A percentile compares a stretch with the other conserved stretches of the same genome.
These are phyloP conservation scores for Hibiscus trionum DNA, from an alignment of 345 rosid genomes.

Conservation along the genomic window DNA sequence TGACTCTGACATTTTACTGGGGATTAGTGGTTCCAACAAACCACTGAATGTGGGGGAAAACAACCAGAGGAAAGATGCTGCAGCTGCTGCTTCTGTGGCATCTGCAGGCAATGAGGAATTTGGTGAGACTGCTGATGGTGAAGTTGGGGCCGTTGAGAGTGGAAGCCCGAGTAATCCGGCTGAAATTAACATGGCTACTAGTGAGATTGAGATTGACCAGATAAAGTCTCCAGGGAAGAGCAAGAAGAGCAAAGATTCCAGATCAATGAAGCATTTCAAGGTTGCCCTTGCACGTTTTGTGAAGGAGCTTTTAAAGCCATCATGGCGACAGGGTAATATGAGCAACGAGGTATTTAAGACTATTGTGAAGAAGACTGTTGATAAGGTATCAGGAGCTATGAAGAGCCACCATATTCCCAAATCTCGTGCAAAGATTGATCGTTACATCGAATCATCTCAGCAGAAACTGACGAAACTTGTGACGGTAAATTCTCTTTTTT, in stretches of 20 bases:
- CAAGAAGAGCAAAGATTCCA: conserved; percentile 51
- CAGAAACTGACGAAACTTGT: conserved; percentile 85
- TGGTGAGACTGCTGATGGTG: conserved; percentile 66
- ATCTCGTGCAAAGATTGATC: conserved; percentile 74
- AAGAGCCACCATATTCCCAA: conserved; percentile 68
- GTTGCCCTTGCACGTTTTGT: conserved; percentile 73
- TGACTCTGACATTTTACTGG: conserved; percentile 31
- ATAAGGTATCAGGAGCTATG: conserved; percentile 78
- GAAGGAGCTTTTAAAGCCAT: conserved; percentile 84
- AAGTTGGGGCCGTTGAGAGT: conserved; percentile 53
- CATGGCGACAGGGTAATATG: conserved; percentile 92
- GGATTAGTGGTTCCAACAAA: conserved; percentile 38
- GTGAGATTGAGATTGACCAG: conserved; percentile 55
- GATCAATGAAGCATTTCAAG: conserved; percentile 68
- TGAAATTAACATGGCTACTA: conserved; percentile 21
- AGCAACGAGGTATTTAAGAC: conserved; percentile 95
- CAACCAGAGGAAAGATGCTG: conserved; percentile 33
- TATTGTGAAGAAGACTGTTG: conserved; percentile 83
- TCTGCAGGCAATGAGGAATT: conserved; percentile 47
- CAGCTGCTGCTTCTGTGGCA: conserved; percentile 25
- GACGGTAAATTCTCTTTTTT: conserved; percentile 43
- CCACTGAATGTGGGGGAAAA: conserved; percentile 57
- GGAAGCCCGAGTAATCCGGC: conserved; percentile 38
- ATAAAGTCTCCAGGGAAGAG: conserved; percentile 43
- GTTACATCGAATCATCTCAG: conserved; percentile 60